Base-by-base conservation (phyloP, 2,329 filamentous ascomycete species). In the Reticulascus tulasneorum region DNA sequence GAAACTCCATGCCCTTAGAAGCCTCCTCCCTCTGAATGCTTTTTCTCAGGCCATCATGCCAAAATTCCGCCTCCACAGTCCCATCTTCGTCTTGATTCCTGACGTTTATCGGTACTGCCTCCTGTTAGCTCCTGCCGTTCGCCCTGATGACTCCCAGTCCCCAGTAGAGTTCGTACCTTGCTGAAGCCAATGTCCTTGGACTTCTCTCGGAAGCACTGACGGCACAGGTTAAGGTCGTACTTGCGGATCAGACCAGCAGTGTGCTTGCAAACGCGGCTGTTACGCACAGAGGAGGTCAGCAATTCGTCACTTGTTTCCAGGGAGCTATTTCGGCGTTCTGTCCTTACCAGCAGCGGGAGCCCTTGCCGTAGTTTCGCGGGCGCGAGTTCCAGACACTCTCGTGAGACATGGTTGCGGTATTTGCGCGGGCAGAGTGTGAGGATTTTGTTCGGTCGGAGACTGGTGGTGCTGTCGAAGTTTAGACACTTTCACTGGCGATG, bases 331-430 rank as follows among this genome's bases (percentile, higher is more conserved):
- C 23, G 9, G 29, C 25, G 9, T 35, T 18, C 29, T 36, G 75
- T 35, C 25, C 86, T 67, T 89, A 96, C 90, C 90, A 96, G 67
- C 74, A 71, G 71, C 90, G 86, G 70, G 86, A 77, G 75, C 91
- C 91, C 83, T 96, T 96, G 79, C 91, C 91, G 81, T 94, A 95
- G 69, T 71, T 88, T 73, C 90, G 86, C 65, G 93, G 93, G 71
- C 93, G 90, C 64, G 89, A 95, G 84, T 94, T 95, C 90, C 91
- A 98, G 75, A 97, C 89, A 66, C 85, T 89, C 79, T 97, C 91
- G 89, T 77, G 76, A 73, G 72, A 77, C 75, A 77, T 79, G 56
- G 60, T 77, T 63, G 61, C 64, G 62, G 57, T 58, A 47, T 52
- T 62, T 55, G 51, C 52, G 54, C 49, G 54, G 47, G 40, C 33